Evolutionary conservation across 192 early-diverging fungal species (phyloP).

Genomic region (Linnemannia exigua): DNA sequence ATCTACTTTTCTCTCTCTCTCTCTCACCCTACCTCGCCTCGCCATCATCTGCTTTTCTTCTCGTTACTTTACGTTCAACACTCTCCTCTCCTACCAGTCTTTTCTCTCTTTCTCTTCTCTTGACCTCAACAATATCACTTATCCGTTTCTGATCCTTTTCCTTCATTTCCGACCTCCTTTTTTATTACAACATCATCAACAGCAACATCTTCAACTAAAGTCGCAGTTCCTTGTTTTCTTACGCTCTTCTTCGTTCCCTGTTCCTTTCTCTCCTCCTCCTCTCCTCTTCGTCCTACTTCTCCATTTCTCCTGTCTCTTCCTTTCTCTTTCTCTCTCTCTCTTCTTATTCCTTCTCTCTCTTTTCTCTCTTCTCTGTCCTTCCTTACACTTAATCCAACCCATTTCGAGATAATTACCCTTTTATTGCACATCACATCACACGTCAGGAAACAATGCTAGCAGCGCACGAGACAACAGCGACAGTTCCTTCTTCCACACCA

Average conservation of each 20-base stretch:
- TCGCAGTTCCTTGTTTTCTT: slow-evolving; percentile 3
- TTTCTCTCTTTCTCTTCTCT: background rate
- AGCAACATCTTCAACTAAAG: background rate
- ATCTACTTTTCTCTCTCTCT: no score
- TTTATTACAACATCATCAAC: slow-evolving; percentile 13
- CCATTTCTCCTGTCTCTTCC: background rate
- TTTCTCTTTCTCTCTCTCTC: background rate
- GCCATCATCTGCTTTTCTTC: background rate
- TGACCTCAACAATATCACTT: background rate
- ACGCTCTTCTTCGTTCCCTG: background rate
- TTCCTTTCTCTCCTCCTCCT: background rate
- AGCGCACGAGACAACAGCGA: background rate
- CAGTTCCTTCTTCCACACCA: background rate
- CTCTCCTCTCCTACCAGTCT: background rate
- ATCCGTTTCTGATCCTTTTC: background rate
- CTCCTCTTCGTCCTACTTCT: background rate
- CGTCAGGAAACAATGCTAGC: slow-evolving; percentile 2
- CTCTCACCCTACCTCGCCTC: no score
- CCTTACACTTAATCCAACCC: background rate
- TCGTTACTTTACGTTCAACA: background rate
- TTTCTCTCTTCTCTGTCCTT: background rate
- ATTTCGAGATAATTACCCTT: background rate
- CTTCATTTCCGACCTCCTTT: slow-evolving; percentile 10
- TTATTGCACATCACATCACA: background rate
- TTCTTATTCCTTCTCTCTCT: background rate